Conservation (phyloP, 805 yeast genomes). For the Candida silvicultrix region DNA sequence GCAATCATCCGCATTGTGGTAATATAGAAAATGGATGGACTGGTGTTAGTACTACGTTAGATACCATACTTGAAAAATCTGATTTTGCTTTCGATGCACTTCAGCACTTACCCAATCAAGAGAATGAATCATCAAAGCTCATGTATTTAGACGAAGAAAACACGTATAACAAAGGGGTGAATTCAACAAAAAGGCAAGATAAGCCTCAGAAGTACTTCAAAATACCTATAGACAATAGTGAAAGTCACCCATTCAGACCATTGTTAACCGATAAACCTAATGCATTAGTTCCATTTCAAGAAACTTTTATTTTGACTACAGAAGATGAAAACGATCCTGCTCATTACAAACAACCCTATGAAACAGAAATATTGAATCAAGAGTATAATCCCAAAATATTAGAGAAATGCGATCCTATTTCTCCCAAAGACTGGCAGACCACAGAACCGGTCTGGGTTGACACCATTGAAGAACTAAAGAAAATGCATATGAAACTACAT, state of each 20-base stretch:
- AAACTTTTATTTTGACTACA: conserved; percentile 34
- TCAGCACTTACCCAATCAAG: conserved; percentile 10
- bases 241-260: conserved; percentile 71
- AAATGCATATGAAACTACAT: conserved; percentile 49
- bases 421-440: conserved; percentile 57
- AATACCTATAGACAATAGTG: conserved; percentile 59
- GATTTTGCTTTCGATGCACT: conserved; percentile 59
- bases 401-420: conserved; percentile 36
- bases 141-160: conserved; percentile 47
- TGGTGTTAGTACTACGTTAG: conserved; percentile 54
- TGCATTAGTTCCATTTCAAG: conserved; percentile 50
- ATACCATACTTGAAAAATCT: conserved; percentile 66
- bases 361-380: conserved; percentile 60
- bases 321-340: conserved; percentile 39
- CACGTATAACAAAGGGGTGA: conserved; percentile 8
- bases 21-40: conserved; percentile 52
- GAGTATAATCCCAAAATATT: conserved; percentile 61
- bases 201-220: conserved; percentile 71
- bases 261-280: conserved; percentile 67
- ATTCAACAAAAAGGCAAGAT: conserved; percentile 26
- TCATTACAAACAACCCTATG: conserved; percentile 79
- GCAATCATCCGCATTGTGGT: conserved; percentile 28
- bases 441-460: conserved; percentile 72
- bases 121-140: conserved; percentile 13
- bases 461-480: conserved; percentile 39